Evolutionary conservation across 768 basidiomycete genomes (phyloP).

Genomic region (Galerina marginata): DNA sequence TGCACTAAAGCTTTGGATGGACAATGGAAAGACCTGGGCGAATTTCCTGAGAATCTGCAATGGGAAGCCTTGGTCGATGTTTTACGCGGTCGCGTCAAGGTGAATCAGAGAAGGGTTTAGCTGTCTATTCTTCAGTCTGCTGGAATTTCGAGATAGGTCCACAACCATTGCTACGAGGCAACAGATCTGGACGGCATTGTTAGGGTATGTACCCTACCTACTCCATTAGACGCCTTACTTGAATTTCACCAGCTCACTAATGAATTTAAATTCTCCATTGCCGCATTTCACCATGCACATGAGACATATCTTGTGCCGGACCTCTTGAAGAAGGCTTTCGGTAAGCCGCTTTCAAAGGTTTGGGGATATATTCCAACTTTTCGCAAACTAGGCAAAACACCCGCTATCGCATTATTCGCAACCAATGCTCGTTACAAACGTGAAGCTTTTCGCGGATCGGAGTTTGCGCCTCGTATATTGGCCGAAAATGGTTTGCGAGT

Average conservation of each 20-base stretch:
- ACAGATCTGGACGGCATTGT: conserved; percentile 76
- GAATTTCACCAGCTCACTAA: conserved; percentile 49
- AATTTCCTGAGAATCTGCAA: conserved; percentile 70
- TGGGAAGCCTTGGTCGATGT: conserved; percentile 81
- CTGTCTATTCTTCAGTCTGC: not conserved
- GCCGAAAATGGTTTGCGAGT: conserved; percentile 72
- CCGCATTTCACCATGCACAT: conserved; percentile 80
- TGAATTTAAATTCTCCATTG: conserved; percentile 75
- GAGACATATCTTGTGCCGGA: conserved; percentile 89
- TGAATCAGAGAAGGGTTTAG: conserved; percentile 18
- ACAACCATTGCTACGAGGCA: conserved; percentile 64
- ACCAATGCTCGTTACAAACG: conserved; percentile 64
- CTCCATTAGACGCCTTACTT: too few relatives aligned
- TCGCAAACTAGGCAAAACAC: conserved; percentile 52
- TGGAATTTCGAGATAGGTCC: conserved; percentile 39
- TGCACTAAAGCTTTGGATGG: conserved; percentile 57
- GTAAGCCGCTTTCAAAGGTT: conserved; percentile 24
- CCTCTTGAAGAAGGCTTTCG: conserved; percentile 73
- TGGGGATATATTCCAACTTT: not conserved
- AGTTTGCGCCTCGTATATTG: conserved; percentile 76
- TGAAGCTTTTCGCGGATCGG: conserved; percentile 80
- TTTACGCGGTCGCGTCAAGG: conserved; percentile 78
- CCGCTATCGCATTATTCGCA: conserved; percentile 79
- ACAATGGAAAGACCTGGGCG: conserved; percentile 52
- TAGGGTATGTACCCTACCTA: conserved; percentile 43